These are phyloP conservation scores for Mucor racemosus DNA, from an alignment of 371 early-diverging fungal species.

Conservation along the genomic window DNA sequence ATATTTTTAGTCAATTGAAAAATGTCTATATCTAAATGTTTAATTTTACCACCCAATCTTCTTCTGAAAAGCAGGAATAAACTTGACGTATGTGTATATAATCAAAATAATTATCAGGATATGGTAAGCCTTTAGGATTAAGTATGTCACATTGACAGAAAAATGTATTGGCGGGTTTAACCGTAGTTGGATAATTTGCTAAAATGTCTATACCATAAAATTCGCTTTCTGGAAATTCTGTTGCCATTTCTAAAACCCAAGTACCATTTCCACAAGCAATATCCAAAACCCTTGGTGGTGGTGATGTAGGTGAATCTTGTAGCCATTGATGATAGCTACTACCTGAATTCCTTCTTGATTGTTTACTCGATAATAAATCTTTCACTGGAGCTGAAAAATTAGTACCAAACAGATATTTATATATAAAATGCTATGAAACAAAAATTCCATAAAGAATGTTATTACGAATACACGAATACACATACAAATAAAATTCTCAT, in stretches of 20 bases:
- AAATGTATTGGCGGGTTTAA: slow-evolving; percentile 55
- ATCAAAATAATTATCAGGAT: slow-evolving; percentile 57
- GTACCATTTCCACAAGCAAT: slow-evolving; percentile 51
- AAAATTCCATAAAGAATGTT: background rate
- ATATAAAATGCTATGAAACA: slow-evolving; percentile 42
- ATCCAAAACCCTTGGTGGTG: slow-evolving; percentile 38
- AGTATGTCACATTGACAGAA: slow-evolving; percentile 55
- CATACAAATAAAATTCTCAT: background rate
- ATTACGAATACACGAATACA: background rate
- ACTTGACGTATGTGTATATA: slow-evolving; percentile 59
- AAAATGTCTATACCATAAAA: slow-evolving; percentile 57
- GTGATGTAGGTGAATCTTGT: background rate
- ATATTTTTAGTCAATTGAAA: background rate
- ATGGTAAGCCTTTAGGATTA: slow-evolving; percentile 50
- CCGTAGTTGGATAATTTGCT: slow-evolving; percentile 52
- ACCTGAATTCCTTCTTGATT: slow-evolving; percentile 17
- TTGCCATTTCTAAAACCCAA: slow-evolving; percentile 61
- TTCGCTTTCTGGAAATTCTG: slow-evolving; percentile 56
- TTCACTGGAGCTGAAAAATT: slow-evolving; percentile 49
- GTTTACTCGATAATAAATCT: slow-evolving; percentile 34
- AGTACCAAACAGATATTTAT: slow-evolving; percentile 40
- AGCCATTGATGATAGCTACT: slow-evolving; percentile 1
- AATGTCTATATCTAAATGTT: background rate
- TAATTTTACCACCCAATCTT: slow-evolving; percentile 38
- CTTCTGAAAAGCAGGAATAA: slow-evolving; percentile 41